Conservation (phyloP, 805 yeast species). For the Suhomyces kilbournensis region DNA sequence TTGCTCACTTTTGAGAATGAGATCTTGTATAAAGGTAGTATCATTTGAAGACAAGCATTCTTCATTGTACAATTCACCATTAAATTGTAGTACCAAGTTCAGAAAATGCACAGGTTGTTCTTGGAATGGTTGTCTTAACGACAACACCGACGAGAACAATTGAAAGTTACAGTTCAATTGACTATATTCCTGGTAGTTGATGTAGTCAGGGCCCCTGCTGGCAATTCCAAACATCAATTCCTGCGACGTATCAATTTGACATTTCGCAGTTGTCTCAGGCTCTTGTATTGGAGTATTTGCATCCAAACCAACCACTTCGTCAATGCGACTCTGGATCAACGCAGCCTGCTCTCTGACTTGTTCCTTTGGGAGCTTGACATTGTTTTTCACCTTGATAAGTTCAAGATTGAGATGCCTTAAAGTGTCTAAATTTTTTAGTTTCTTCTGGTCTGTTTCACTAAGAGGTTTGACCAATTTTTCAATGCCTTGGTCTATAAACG, state of each 20-base stretch:
- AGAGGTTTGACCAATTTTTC: constrained; percentile 7
- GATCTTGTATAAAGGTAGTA: constrained; percentile 49
- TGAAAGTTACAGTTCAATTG: constrained; percentile 20
- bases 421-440: constrained; percentile 24
- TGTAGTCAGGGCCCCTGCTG: constrained; percentile 62
- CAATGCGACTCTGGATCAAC: constrained; percentile 13
- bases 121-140: constrained; percentile 76
- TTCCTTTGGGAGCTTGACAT: constrained; percentile 20
- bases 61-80: constrained; percentile 82
- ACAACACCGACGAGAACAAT: constrained; percentile 68
- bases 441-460: constrained; percentile 20
- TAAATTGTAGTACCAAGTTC: constrained; percentile 60
- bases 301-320: constrained; percentile 6
- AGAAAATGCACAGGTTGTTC: constrained; percentile 58
- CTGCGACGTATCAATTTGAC: background rate
- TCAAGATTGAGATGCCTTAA: constrained; percentile 26
- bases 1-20: constrained; percentile 4
- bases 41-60: constrained; percentile 59
- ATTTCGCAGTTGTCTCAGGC: background rate
- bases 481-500: constrained; percentile 9
- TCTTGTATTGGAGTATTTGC: background rate
- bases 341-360: constrained; percentile 9
- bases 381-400: constrained; percentile 25
- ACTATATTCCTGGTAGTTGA: constrained; percentile 15
- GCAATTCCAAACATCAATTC: constrained; percentile 8